Evolutionary conservation across 306 rosid genomes (phyloP).

Genomic region (Gillenia trifoliata): DNA sequence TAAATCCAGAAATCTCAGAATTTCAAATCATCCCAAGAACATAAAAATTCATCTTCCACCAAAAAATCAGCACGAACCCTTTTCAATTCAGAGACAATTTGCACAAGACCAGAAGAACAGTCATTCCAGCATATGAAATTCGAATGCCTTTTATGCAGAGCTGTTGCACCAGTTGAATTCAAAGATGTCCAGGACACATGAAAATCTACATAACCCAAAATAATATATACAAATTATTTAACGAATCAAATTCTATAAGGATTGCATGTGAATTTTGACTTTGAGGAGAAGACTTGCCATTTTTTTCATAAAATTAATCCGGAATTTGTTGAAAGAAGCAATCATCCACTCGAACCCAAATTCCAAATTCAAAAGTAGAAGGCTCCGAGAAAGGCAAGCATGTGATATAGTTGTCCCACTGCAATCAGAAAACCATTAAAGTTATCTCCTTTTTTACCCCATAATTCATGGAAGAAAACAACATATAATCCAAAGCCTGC

Average conservation of each 20-base stretch:
- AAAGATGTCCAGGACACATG: constrained; percentile 1
- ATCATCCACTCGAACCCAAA: not conserved
- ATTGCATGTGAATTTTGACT: not conserved
- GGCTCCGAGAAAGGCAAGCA: not conserved
- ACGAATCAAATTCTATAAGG: not conserved
- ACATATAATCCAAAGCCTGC: not conserved
- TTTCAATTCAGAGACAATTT: constrained; percentile 3
- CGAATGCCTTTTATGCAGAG: constrained; percentile 11
- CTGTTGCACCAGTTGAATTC: constrained; percentile 9
- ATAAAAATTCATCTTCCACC: not conserved
- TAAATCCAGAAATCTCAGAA: constrained; percentile 17
- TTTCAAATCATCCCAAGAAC: not conserved
- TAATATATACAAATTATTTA: not conserved
- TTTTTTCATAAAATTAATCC: not conserved
- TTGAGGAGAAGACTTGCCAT: not conserved
- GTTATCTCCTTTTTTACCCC: not conserved
- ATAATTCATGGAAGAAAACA: constrained; percentile 4
- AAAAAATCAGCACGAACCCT: constrained; percentile 16
- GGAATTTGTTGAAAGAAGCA: not conserved
- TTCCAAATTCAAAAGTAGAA: not conserved
- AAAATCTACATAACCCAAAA: constrained; percentile 19
- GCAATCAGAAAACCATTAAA: not conserved
- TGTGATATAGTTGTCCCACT: constrained; percentile 3
- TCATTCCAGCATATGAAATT: constrained; percentile 11
- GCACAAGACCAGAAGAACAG: not conserved